These are phyloP conservation scores for Cicer chorassanicum DNA, from an alignment of 306 rosid species.

Conservation along the genomic window DNA sequence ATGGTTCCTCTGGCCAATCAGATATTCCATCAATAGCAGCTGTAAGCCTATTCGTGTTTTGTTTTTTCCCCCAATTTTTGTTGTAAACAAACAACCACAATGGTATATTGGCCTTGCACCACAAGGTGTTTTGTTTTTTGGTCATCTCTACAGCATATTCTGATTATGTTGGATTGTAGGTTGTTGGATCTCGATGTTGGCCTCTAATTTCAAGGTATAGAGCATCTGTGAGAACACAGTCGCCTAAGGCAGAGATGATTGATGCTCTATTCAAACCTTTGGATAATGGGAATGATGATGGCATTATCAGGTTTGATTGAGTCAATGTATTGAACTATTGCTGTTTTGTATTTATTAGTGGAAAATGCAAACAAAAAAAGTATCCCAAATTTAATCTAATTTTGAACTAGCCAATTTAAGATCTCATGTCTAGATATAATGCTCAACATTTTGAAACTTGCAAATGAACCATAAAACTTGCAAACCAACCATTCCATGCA, in stretches of 20 bases:
- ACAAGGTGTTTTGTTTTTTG: constrained; percentile 32
- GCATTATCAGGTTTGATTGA: constrained; percentile 75
- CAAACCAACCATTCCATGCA: neutral
- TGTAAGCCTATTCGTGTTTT: constrained; percentile 50
- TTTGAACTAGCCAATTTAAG: neutral
- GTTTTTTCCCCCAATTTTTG: neutral
- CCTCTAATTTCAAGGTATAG: constrained; percentile 90
- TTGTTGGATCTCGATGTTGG: constrained; percentile 89
- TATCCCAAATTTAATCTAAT: constrained; percentile 15
- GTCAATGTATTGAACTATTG: constrained; percentile 10
- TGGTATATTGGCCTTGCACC: constrained; percentile 27
- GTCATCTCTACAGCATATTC: constrained; percentile 30
- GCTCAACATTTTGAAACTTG: neutral
- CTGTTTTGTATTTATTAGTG: constrained; percentile 5
- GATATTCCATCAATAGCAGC: constrained; percentile 90
- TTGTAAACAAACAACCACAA: neutral
- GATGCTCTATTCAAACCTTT: constrained; percentile 85
- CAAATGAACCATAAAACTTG: neutral
- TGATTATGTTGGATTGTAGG: constrained; percentile 59
- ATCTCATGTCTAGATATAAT: neutral
- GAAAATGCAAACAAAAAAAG: neutral
- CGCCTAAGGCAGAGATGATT: constrained; percentile 86
- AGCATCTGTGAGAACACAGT: constrained; percentile 80
- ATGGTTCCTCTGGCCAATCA: constrained; percentile 70
- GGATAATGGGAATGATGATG: constrained; percentile 75